Evolutionary conservation across 2,329 filamentous ascomycete species (phyloP), one percentile per base, ranked within the genome.

Genomic region (Cladophialophora psammophila): DNA sequence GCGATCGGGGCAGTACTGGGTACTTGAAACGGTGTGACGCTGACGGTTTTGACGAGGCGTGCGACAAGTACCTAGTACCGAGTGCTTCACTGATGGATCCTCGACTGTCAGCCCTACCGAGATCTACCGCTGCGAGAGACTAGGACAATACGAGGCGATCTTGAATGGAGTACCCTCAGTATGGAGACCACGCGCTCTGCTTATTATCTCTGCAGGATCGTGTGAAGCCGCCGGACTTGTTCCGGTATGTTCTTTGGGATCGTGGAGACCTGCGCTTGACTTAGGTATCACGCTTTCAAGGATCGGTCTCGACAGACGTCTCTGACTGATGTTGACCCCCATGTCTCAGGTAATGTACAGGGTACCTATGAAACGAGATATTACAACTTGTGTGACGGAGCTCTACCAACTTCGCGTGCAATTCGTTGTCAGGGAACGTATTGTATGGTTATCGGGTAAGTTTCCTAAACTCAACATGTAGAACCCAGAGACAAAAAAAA

Each of bases 401-500:
- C 3, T 34, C 4, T 3, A 12, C 3, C 12, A 7, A 31, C n/a
- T 50, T 35, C 20, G 12, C n/a, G 7, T 2, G 26, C 8, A 4
- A 31, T 5, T 18, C 31, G 12, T 34, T 18, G 26, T 61, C 26
- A 34, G 13, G 40, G 53, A 34, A 53, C 60, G 60, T 63, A 63
- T 56, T 32, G 36, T 13, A 40, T 26, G 7, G 60, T 63, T 12
- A 36, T 68, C 66, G 66, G 63, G 15, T 32, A 20, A 68, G 59
- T 48, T 68, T 48, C 66, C 63, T 18, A 15, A 18, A n/a, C 12
- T 48, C 13, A 50, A 61, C 64, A 65, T 57, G 60, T 65, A 26
- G 26, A 26, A 26, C 26, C 26, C 26, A 26, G 26, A 26, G 26
- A 26, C 26, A 3, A 26, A 26, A 26, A 26, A 26, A 9, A 34